Evolutionary conservation across 2,329 filamentous ascomycete species (phyloP).

Genomic region (Geoglossum cookeanum): DNA sequence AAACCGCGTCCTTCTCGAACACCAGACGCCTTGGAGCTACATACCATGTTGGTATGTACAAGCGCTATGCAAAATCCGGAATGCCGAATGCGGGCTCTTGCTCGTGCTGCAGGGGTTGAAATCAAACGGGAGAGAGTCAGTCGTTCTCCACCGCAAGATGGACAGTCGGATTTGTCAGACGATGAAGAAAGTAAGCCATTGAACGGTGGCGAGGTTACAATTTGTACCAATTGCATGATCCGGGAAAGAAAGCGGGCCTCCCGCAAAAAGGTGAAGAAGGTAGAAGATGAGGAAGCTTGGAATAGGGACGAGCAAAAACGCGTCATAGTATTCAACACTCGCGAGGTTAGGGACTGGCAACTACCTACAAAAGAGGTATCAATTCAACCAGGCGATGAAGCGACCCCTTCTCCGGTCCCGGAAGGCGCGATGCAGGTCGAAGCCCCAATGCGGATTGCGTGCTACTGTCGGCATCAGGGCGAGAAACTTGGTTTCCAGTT

Average conservation of each 20-base stretch:
- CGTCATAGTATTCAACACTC: constrained; percentile 81
- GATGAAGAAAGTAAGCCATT: constrained; percentile 53
- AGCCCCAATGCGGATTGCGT: constrained; percentile 87
- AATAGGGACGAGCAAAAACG: constrained; percentile 59
- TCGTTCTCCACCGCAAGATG: constrained; percentile 11
- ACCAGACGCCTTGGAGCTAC: constrained; percentile 59
- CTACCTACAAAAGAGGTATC: constrained; percentile 33
- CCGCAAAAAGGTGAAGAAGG: constrained; percentile 82
- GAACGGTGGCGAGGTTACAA: constrained; percentile 84
- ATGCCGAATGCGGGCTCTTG: constrained; percentile 46
- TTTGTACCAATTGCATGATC: constrained; percentile 79
- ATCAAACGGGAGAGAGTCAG: constrained; percentile 18
- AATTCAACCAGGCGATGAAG: constrained; percentile 14
- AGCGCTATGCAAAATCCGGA: constrained; percentile 68
- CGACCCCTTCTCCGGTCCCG: constrained; percentile 15
- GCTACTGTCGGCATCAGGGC: constrained; percentile 86
- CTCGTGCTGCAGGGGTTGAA: constrained; percentile 28
- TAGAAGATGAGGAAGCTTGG: constrained; percentile 81
- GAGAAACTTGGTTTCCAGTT: constrained; percentile 75
- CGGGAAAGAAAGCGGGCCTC: constrained; percentile 80
- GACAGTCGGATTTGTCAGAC: constrained; percentile 30
- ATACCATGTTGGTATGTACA: constrained; percentile 71
- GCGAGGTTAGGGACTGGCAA: constrained; percentile 72
- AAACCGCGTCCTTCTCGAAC: constrained; percentile 47
- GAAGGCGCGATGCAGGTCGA: constrained; percentile 57